Conservation (phyloP, 192 early-diverging fungal species). For the Entomortierella parvispora region DNA sequence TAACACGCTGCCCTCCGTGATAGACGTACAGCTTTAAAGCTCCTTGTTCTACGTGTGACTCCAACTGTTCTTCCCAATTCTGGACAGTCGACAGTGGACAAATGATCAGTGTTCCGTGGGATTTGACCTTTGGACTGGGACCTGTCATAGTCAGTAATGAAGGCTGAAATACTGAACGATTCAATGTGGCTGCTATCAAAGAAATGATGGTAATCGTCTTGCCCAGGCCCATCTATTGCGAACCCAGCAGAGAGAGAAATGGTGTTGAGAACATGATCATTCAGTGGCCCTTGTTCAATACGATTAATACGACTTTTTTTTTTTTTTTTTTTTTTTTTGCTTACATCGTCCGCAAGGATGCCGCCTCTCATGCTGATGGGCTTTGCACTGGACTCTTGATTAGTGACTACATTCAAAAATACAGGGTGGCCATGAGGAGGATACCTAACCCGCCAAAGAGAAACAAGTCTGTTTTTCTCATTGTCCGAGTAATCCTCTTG, state of each 20-base stretch:
- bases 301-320: no score
- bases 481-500: constrained; percentile 62
- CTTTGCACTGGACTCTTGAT: constrained; percentile 45
- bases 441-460: constrained; percentile 52
- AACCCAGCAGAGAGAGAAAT: not conserved
- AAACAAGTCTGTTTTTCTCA: constrained; percentile 55
- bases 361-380: constrained; percentile 66
- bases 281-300: no score
- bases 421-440: constrained; percentile 49
- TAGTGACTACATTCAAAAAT: constrained; percentile 63
- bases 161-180: not conserved
- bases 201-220: constrained; percentile 71
- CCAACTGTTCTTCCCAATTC: constrained; percentile 64
- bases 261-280: no score
- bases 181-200: constrained; percentile 59
- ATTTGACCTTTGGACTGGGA: constrained; percentile 14
- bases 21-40: constrained; percentile 59
- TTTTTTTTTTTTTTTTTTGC: no score
- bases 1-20: constrained; percentile 56
- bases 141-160: no score
- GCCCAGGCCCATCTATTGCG: constrained; percentile 64
- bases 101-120: constrained; percentile 63
- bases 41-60: constrained; percentile 38
- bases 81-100: constrained; percentile 63
- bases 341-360: constrained; percentile 65